These are phyloP conservation scores for Tephrocybe sp. DNA, from an alignment of 768 basidiomycete species.

Conservation along the genomic window DNA sequence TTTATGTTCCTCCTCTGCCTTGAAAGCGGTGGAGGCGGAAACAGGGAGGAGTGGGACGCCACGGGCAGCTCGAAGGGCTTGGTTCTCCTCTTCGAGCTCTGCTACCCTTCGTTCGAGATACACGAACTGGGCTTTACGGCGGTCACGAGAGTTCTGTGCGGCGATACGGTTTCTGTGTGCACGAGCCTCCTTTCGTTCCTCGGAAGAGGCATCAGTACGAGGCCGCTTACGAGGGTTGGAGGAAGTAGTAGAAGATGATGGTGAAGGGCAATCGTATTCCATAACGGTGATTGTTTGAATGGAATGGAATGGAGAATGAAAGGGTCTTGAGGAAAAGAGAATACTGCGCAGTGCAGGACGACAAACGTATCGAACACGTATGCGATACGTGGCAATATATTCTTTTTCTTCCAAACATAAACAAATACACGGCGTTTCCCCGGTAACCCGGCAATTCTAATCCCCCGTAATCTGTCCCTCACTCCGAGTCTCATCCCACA, in stretches of 20 bases:
- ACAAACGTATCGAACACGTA: conserved; percentile 7
- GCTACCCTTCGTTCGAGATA: conserved; percentile 64
- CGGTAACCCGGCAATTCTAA: conserved; percentile 4
- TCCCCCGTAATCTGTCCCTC: no score
- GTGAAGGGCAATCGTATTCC: neutral
- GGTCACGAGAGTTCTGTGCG: conserved; percentile 89
- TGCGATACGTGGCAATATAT: neutral
- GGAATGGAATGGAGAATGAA: neutral
- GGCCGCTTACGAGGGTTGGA: conserved; percentile 70
- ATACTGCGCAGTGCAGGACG: neutral
- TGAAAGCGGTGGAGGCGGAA: conserved; percentile 23
- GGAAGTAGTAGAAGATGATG: conserved; percentile 27
- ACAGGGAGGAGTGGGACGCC: conserved; percentile 24
- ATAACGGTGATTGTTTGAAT: neutral
- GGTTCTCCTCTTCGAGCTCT: conserved; percentile 84
- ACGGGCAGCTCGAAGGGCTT: conserved; percentile 59
- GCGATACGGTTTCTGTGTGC: conserved; percentile 93
- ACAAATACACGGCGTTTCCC: conserved; percentile 10
- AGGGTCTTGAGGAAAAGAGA: neutral
- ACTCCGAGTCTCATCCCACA: no score
- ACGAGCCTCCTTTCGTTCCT: conserved; percentile 84
- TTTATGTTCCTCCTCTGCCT: conserved; percentile 28
- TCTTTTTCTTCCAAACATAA: neutral
- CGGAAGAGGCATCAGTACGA: conserved; percentile 58
- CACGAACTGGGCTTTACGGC: conserved; percentile 79